Evolutionary conservation across 495 filamentous ascomycete genomes (phyloP), one percentile per base, ranked within the genome.

Genomic region (Hyaloscypha variabilis): DNA sequence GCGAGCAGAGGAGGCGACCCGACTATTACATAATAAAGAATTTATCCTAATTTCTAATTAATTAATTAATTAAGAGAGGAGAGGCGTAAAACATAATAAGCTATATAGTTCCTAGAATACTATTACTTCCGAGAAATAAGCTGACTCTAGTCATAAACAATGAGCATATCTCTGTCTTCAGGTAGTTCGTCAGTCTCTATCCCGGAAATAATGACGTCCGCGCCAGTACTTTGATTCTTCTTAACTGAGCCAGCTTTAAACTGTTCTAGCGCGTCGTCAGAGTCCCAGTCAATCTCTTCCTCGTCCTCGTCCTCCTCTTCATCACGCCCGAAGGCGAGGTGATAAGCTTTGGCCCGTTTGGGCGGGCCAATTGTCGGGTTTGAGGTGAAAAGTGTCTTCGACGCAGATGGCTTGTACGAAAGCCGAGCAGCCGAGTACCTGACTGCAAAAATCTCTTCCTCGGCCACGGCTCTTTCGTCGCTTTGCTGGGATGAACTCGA

Each of bases 371-470:
- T 14, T 4, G 28, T 31, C 28, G 42, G 36, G 58, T 26, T 50
- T 51, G 21, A 29, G 14, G 36, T 61, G 14, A 61, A 28, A 49
- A 28, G 34, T 29, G 13, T 36, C 28, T 26, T 26, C 58, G 23
- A 51, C 29, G n/a, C 23, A 4, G 21, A 29, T 8, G 28, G 42
- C 26, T 31, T 31, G 28, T 49, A 61, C 58, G 34, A 51, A 6
- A 51, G 34, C 58, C 28, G 21, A 6, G 28, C 58, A 13, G 50
- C 39, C 23, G 36, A 50, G 42, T 61, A 61, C 23, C 28, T 6
- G 31, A 59, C 57, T 19, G 57, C 57, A 42, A 59, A 59, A 6
- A 59, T 59, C 57, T 59, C 57, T 28, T 59, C 57, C 11, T 59
- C 57, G 17, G 57, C 57, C 57, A 59, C 57, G 31, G 11, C 26